Percentiles rank a stretch among this genome's conserved stretches.
Conservation (phyloP, 352 stramenopile genomes). For the Globisporangium ultimum region DNA sequence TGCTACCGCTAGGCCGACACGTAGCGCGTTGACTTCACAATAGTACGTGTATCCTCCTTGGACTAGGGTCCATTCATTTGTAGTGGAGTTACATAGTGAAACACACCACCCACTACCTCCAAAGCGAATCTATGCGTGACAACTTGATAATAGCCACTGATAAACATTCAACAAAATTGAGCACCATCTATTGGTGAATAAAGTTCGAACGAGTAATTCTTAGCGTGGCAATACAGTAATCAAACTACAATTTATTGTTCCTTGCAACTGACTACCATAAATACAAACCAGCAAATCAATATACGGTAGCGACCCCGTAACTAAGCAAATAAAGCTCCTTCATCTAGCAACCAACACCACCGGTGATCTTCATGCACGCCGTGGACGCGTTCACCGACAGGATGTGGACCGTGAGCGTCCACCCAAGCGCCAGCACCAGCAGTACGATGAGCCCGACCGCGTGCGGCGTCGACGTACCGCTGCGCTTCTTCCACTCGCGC, state of each 20-base stretch:
- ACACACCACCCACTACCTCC: no score
- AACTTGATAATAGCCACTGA: no score
- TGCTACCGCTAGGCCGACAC: no score
- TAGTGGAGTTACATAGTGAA: no score
- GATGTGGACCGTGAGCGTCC: slow-evolving; percentile 23
- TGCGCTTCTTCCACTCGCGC: slow-evolving; percentile 21
- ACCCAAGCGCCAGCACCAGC: slow-evolving; percentile 16
- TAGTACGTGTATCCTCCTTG: no score
- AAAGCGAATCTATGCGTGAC: no score
- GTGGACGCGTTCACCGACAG: slow-evolving; percentile 49
- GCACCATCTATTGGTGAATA: no score
- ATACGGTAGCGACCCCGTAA: background rate
- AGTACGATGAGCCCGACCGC: slow-evolving; percentile 21
- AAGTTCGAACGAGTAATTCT: no score
- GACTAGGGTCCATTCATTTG: no score
- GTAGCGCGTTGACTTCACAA: no score
- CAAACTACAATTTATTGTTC: background rate
- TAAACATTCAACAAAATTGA: no score
- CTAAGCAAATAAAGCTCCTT: background rate
- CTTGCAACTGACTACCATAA: background rate
- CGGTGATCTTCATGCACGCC: slow-evolving; percentile 31
- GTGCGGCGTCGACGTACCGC: slow-evolving; percentile 20
- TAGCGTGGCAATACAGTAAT: background rate
- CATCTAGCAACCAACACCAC: slow-evolving; percentile 27
- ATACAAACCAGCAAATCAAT: background rate